Evolutionary conservation across 129 eudicot species (phyloP).

Genomic region (Flaveria brownii): DNA sequence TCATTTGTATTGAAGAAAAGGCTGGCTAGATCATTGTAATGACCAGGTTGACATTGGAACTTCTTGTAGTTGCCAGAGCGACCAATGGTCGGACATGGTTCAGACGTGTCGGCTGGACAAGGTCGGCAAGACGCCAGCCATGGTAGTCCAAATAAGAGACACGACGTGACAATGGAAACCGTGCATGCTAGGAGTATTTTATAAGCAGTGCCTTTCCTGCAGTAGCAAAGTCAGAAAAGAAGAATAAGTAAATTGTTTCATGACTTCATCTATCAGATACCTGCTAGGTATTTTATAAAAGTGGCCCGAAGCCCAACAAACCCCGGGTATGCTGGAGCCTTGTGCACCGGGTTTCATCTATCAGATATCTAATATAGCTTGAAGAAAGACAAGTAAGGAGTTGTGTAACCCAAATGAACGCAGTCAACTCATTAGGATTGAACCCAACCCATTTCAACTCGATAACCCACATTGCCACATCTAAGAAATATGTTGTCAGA

Average conservation of each 20-base stretch:
- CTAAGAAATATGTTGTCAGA: neutral
- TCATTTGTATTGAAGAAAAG: constrained; percentile 91
- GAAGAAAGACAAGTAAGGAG: neutral
- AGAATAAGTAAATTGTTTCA: constrained; percentile 13
- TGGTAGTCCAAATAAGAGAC: constrained; percentile 80
- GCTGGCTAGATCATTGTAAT: constrained; percentile 90
- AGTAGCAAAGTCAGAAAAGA: constrained; percentile 22
- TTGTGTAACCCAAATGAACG: no score
- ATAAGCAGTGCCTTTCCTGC: constrained; percentile 71
- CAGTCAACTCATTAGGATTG: neutral
- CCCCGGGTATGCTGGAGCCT: no score
- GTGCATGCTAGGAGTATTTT: constrained; percentile 70
- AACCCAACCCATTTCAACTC: constrained; percentile 5
- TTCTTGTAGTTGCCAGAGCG: constrained; percentile 92
- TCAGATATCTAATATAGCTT: neutral
- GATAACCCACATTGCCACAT: neutral
- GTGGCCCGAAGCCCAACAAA: no score
- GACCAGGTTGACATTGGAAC: constrained; percentile 75
- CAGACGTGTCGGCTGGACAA: constrained; percentile 69
- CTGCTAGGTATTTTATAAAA: no score
- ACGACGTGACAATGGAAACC: constrained; percentile 70
- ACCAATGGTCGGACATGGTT: constrained; percentile 89
- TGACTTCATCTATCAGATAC: neutral
- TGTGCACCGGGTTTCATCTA: neutral
- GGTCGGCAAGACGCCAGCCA: constrained; percentile 80